Conservation (phyloP, 257 asterid species). For the Gentiana straminea region DNA sequence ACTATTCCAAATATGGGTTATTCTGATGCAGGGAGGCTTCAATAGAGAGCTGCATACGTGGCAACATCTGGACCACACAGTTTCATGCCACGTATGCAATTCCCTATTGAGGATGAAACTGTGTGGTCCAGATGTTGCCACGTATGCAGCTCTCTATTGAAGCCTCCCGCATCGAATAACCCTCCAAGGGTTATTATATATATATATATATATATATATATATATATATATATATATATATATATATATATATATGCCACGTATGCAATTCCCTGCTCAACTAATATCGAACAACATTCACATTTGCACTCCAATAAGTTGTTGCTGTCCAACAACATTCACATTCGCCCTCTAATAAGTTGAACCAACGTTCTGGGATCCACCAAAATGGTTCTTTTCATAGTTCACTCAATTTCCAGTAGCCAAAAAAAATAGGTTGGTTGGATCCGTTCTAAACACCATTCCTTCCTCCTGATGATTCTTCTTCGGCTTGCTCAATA, state of each 20-base stretch:
- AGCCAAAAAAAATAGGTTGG: constrained; percentile 15
- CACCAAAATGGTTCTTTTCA: constrained; percentile 21
- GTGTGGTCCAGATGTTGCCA: too few relatives aligned
- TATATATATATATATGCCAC: too few relatives aligned
- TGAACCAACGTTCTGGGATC: constrained; percentile 30
- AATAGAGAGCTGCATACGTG: too few relatives aligned
- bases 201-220: too few relatives aligned
- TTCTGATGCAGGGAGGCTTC: too few relatives aligned
- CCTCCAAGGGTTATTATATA: too few relatives aligned
- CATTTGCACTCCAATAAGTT: constrained; percentile 29
- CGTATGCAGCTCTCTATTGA: too few relatives aligned
- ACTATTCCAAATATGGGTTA: not conserved
- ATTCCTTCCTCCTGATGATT: constrained; percentile 26
- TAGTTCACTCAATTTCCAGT: constrained; percentile 30
- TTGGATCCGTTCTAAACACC: constrained; percentile 23
- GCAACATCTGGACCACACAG: too few relatives aligned
- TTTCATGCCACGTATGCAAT: too few relatives aligned
- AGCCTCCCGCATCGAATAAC: too few relatives aligned
- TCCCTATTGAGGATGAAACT: constrained; percentile 15
- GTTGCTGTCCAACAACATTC: constrained; percentile 39
- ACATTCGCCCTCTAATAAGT: constrained; percentile 30
- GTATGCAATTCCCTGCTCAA: too few relatives aligned
- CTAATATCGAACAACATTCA: constrained; percentile 36
- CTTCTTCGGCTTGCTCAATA: constrained; percentile 47
- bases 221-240: too few relatives aligned